Conservation (phyloP, 2,329 filamentous ascomycete genomes). For the Pseudonectria buxi region DNA sequence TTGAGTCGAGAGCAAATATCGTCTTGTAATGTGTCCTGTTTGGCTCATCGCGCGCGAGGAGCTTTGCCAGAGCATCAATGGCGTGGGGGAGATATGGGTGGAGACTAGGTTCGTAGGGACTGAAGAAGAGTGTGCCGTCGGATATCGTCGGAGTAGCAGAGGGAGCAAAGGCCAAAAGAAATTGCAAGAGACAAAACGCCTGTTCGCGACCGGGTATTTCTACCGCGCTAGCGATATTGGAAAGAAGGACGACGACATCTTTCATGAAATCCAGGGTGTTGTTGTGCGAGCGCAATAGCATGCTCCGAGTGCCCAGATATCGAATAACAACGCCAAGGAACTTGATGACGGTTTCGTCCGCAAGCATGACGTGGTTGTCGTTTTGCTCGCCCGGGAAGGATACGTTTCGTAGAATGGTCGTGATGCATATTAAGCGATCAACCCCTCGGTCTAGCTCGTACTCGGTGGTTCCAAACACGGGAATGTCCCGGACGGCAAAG, state of each 20-base stretch:
- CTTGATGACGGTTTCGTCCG: conserved; percentile 70
- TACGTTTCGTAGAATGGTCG: conserved; percentile 85
- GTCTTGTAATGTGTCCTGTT: conserved; percentile 79
- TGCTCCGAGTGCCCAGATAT: conserved; percentile 81
- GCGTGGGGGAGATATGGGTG: conserved; percentile 88
- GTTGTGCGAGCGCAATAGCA: conserved; percentile 71
- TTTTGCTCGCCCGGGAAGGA: conserved; percentile 64
- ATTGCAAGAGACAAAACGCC: conserved; percentile 77
- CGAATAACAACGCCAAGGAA: conserved; percentile 79
- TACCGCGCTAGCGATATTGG: conserved; percentile 76
- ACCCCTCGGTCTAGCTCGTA: conserved; percentile 83
- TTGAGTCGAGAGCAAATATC: conserved; percentile 69
- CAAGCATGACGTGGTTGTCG: conserved; percentile 65
- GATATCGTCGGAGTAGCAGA: conserved; percentile 57
- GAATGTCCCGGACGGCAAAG: conserved; percentile 63
- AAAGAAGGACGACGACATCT: conserved; percentile 80
- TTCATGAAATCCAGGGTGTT: conserved; percentile 98
- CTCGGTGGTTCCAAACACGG: conserved; percentile 65
- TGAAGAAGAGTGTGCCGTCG: conserved; percentile 62
- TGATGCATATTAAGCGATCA: conserved; percentile 82
- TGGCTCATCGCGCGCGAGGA: conserved; percentile 87
- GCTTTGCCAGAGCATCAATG: conserved; percentile 82
- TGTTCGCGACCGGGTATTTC: conserved; percentile 83
- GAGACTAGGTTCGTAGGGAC: conserved; percentile 69
- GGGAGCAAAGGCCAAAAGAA: conserved; percentile 85